Conservation (phyloP, 1,284 basidiomycete species). For the Ceratobasidium sp. region DNA sequence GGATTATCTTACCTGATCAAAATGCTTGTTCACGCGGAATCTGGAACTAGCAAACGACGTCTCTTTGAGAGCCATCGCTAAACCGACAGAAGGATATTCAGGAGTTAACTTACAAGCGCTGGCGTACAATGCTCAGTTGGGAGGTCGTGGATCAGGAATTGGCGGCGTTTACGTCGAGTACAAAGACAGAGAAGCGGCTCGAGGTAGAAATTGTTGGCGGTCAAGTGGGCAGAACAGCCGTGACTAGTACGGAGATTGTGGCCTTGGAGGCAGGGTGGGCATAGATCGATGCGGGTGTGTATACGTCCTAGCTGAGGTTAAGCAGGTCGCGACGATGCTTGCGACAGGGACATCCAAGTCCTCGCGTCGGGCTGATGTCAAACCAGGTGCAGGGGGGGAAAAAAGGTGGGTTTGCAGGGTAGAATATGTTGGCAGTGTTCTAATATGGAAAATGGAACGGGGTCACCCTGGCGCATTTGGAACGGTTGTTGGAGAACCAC, state of each 20-base stretch:
- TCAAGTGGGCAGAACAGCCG: constrained; percentile 54
- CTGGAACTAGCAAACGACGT: constrained; percentile 74
- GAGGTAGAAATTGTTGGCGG: constrained; percentile 55
- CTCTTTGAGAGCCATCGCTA: constrained; percentile 77
- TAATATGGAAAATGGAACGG: constrained; percentile 28
- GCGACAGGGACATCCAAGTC: constrained; percentile 31
- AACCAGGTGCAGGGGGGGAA: constrained; percentile 52
- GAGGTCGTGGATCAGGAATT: constrained; percentile 86
- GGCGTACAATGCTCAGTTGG: constrained; percentile 95
- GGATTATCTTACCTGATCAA: too few relatives aligned
- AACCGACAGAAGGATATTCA: constrained; percentile 86
- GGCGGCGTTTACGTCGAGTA: constrained; percentile 52
- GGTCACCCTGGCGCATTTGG: constrained; percentile 65
- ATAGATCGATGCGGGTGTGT: constrained; percentile 10
- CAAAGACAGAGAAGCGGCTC: constrained; percentile 39
- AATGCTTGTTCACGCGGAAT: constrained; percentile 68
- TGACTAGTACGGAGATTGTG: constrained; percentile 72
- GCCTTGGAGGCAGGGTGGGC: constrained; percentile 69
- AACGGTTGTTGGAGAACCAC: constrained; percentile 74
- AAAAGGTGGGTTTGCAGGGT: constrained; percentile 48
- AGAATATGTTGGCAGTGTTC: constrained; percentile 3
- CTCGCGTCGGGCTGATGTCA: constrained; percentile 24
- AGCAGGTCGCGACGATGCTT: constrained; percentile 59
- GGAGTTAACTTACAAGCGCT: constrained; percentile 98
- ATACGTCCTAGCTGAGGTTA: constrained; percentile 19